These are phyloP conservation scores for Xylaria sp. DNA, from an alignment of 2,329 filamentous ascomycete genomes.

Conservation along the genomic window DNA sequence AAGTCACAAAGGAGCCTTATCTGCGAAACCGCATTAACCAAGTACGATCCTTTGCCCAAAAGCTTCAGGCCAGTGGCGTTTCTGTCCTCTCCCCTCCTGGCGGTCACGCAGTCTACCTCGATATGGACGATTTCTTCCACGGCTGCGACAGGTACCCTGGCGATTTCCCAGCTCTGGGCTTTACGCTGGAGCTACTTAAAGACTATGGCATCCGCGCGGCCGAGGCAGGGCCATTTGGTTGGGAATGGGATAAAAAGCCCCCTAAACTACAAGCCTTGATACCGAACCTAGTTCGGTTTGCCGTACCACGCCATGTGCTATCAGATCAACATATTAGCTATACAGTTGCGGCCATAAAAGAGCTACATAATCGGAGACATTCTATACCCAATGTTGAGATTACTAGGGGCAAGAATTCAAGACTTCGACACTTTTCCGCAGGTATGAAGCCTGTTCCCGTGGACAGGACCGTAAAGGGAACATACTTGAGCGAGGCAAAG, in stretches of 20 bases:
- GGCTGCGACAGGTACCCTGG: slow-evolving; percentile 35
- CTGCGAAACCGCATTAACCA: slow-evolving; percentile 34
- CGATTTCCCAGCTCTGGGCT: slow-evolving; percentile 38
- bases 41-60: slow-evolving; percentile 36
- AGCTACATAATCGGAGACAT: slow-evolving; percentile 35
- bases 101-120: slow-evolving; percentile 40
- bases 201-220: slow-evolving; percentile 37
- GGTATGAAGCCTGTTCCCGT: slow-evolving; percentile 37
- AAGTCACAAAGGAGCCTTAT: slow-evolving; percentile 37
- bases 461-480: neutral
- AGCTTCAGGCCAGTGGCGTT: slow-evolving; percentile 29
- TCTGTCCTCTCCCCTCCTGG: slow-evolving; percentile 36
- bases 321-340: slow-evolving; percentile 40
- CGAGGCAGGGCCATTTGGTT: slow-evolving; percentile 37
- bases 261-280: slow-evolving; percentile 30
- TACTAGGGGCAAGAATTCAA: slow-evolving; percentile 37
- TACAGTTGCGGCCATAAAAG: slow-evolving; percentile 36
- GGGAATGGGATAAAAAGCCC: slow-evolving; percentile 41
- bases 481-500: slow-evolving; percentile 34
- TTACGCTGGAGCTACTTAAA: slow-evolving; percentile 37
- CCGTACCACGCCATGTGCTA: slow-evolving; percentile 38
- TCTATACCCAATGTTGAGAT: slow-evolving; percentile 38
- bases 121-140: slow-evolving; percentile 41
- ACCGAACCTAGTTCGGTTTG: slow-evolving; percentile 40
- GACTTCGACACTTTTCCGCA: slow-evolving; percentile 38